Evolutionary conservation across 108 stramenopile genomes (phyloP), one percentile per base, ranked within the genome.

Genomic region (Cyclotella cryptica): DNA sequence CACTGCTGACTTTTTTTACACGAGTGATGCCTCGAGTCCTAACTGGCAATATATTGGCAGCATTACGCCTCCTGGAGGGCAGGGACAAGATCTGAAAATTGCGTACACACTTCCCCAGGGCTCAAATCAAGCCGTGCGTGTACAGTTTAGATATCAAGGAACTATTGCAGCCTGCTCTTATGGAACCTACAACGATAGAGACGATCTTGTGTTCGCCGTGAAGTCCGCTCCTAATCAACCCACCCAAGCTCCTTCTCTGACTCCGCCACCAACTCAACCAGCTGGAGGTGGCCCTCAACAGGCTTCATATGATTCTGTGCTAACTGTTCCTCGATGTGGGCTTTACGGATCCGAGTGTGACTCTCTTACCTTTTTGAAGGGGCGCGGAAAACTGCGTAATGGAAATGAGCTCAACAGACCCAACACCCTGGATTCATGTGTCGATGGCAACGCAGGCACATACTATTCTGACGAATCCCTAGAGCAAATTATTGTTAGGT

Each of bases 391-490:
- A 3, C 43, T 65, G 64, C 4, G 4, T 0, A 19, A 21, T 35
- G 71, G 71, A n/a, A 49, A 27, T 21, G 71, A 72, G 41, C 27
- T 40, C 0, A 72, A 72, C 29, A 1, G 4, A 1, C 71, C 71
- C 40, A 72, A 72, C 35, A 72, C 71, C 1, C 45, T 72, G 7
- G 72, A 49, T 15, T 3, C 51, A 3, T 74, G 72, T 49, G 39
- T 22, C 17, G 72, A 74, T 30, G 64, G 72, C 9, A 74, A 74
- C 40, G 52, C 51, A 5, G 72, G 72, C 4, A 21, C 4, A 1
- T 74, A 64, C 24, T 61, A 64, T 24, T 12, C 1, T 46, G 72
- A 74, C 24, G 72, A 74, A 55, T 74, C 72, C 5, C 29, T 74
- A 54, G 72, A 74, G 6, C 45, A 29, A 19, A 52, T 74, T 40